These are phyloP conservation scores for Neurospora sublineolata DNA, from an alignment of 495 filamentous ascomycete genomes.

Conservation along the genomic window DNA sequence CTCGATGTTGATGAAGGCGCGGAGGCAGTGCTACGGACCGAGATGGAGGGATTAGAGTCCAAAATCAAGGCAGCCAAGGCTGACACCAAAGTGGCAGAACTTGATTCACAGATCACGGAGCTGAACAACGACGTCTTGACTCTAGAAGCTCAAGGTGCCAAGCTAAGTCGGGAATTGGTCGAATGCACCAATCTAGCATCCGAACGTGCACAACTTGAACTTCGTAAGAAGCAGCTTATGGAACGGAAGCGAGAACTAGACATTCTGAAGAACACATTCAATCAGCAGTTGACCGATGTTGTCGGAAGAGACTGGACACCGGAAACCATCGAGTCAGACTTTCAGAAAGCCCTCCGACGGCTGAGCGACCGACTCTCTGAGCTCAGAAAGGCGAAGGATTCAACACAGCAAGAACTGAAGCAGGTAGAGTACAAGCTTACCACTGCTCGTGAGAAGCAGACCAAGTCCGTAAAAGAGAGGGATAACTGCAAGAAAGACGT, in stretches of 20 bases:
- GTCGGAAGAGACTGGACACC: slow-evolving; percentile 57
- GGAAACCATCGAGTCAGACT: slow-evolving; percentile 57
- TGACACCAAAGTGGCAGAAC: slow-evolving; percentile 46
- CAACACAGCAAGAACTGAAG: slow-evolving; percentile 58
- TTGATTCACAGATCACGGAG: slow-evolving; percentile 56
- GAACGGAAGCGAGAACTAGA: slow-evolving; percentile 59
- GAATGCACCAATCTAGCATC: slow-evolving; percentile 67
- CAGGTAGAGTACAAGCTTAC: slow-evolving; percentile 70
- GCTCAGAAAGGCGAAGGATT: slow-evolving; percentile 56
- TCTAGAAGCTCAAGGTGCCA: slow-evolving; percentile 56
- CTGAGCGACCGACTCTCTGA: slow-evolving; percentile 42
- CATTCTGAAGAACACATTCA: slow-evolving; percentile 66
- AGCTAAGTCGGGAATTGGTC: slow-evolving; percentile 62
- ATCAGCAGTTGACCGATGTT: slow-evolving; percentile 50
- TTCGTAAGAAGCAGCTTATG: slow-evolving; percentile 63
- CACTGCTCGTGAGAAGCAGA: slow-evolving; percentile 45
- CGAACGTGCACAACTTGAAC: slow-evolving; percentile 67
- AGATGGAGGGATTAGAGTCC: slow-evolving; percentile 55
- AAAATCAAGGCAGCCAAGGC: slow-evolving; percentile 50
- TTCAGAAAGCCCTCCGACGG: slow-evolving; percentile 51
- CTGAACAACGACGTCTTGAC: slow-evolving; percentile 49
- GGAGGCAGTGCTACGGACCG: slow-evolving; percentile 60
- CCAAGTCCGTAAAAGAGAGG: slow-evolving; percentile 52
- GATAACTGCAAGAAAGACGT: slow-evolving; percentile 44
- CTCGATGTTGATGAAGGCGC: slow-evolving; percentile 77